Evolutionary conservation across 768 basidiomycete species (phyloP).

Genomic region (Lenzites betulinus): DNA sequence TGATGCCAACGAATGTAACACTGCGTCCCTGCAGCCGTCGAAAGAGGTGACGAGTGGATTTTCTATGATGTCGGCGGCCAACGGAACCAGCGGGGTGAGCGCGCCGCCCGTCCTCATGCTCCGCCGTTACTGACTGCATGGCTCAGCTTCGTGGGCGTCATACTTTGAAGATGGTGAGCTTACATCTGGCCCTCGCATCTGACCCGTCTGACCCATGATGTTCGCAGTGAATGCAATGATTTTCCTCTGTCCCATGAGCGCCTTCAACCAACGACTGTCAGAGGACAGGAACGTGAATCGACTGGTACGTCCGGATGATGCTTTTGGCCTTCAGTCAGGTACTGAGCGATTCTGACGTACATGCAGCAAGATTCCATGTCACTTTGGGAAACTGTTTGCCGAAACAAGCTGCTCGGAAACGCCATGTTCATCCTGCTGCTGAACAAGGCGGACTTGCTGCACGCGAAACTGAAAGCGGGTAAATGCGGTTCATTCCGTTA

Average conservation of each 20-base stretch:
- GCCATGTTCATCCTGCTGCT: slow-evolving; percentile 59
- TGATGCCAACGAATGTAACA: not conserved
- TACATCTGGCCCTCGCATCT: too few relatives aligned
- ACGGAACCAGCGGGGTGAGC: slow-evolving; percentile 51
- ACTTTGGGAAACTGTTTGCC: slow-evolving; percentile 57
- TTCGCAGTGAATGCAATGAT: slow-evolving; percentile 56
- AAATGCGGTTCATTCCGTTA: not conserved
- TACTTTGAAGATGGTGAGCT: slow-evolving; percentile 61
- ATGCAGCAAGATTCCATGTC: slow-evolving; percentile 51
- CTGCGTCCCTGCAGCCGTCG: slow-evolving; percentile 5
- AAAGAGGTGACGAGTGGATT: slow-evolving; percentile 45
- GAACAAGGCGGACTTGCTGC: slow-evolving; percentile 60
- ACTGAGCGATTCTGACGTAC: not conserved
- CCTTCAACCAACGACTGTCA: slow-evolving; percentile 59
- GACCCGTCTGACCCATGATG: not conserved
- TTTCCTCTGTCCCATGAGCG: slow-evolving; percentile 62
- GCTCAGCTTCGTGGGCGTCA: slow-evolving; percentile 59
- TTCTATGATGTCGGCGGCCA: slow-evolving; percentile 67
- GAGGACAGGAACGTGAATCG: slow-evolving; percentile 60
- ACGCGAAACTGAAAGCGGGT: slow-evolving; percentile 45
- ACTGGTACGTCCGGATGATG: slow-evolving; percentile 41
- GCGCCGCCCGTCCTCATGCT: not conserved
- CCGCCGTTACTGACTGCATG: not conserved
- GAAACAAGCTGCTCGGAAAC: slow-evolving; percentile 50
- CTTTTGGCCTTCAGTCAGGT: not conserved